phyloP scores from a whole-genome alignment of 1,284 basidiomycete genomes.

The Malassezia globosa region DNA sequence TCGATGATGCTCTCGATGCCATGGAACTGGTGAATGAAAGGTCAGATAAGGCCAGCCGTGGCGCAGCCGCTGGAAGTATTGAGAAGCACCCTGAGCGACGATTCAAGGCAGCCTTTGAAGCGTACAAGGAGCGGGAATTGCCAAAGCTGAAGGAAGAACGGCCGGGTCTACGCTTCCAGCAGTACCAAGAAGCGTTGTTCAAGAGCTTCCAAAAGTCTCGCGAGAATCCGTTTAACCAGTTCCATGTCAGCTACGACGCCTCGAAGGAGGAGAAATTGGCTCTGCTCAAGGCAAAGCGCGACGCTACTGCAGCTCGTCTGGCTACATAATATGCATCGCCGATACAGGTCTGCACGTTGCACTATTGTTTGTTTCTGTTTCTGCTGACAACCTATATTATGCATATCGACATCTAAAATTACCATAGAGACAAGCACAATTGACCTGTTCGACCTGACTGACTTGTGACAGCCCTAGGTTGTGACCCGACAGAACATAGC shows the following conservation, averaged over 20 bases:
- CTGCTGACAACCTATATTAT: not conserved
- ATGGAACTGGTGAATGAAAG: conserved; percentile 77
- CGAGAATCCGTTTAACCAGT: conserved; percentile 64
- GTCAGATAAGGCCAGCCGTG: conserved; percentile 71
- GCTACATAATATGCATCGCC: conserved; percentile 5
- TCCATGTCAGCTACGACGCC: conserved; percentile 62
- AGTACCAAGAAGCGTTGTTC: conserved; percentile 56
- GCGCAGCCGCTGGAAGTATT: conserved; percentile 59
- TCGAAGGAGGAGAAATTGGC: conserved; percentile 67
- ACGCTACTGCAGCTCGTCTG: conserved; percentile 37
- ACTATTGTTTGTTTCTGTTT: not conserved
- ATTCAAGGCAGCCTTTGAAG: conserved; percentile 65
- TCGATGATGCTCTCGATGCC: conserved; percentile 84
- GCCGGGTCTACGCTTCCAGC: conserved; percentile 69
- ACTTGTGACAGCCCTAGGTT: conserved; percentile 19
- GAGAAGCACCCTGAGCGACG: conserved; percentile 87
- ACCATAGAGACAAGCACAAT: too few species aligned
- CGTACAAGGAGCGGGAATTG: conserved; percentile 77
- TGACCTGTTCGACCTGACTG: too few species aligned
- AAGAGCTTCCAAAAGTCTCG: conserved; percentile 56
- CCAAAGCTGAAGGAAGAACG: conserved; percentile 68
- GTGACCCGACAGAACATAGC: conserved; percentile 17
- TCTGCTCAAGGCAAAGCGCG: conserved; percentile 54
- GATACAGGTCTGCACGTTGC: too few species aligned
- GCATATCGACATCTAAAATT: too few species aligned